Evolutionary conservation across 352 stramenopile genomes (phyloP).

Genomic region (Blastocystis sp.): DNA sequence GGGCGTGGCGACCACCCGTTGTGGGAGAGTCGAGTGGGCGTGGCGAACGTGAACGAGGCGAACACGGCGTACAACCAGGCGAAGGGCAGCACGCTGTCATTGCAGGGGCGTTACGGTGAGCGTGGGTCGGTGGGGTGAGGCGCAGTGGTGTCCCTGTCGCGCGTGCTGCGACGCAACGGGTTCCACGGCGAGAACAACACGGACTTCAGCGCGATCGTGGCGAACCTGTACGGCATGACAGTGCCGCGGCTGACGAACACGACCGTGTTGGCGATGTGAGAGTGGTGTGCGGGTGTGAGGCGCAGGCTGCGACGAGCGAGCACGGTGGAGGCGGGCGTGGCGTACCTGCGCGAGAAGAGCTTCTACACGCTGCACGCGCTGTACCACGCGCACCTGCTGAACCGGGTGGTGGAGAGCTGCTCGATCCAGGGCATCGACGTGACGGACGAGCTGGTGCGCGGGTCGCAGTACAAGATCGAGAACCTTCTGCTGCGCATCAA

Average conservation of each 20-base stretch:
- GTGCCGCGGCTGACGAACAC: constrained; percentile 18
- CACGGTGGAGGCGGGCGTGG: constrained; percentile 5
- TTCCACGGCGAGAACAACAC: constrained; percentile 50
- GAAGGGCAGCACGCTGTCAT: constrained; percentile 37
- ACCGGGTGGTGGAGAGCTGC: constrained; percentile 54
- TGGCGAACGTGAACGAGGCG: constrained; percentile 47
- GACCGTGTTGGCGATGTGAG: constrained; percentile 8
- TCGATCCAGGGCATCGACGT: constrained; percentile 58
- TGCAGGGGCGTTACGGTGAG: constrained; percentile 60
- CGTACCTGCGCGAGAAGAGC: constrained; percentile 44
- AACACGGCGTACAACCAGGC: constrained; percentile 44
- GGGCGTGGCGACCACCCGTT: neutral
- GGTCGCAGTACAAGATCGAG: constrained; percentile 63
- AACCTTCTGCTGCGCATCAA: constrained; percentile 61
- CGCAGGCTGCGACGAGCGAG: neutral
- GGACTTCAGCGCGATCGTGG: constrained; percentile 46
- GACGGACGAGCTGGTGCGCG: constrained; percentile 34
- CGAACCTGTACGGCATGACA: constrained; percentile 32
- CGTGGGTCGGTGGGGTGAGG: neutral
- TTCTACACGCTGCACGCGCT: constrained; percentile 56
- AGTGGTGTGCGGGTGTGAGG: neutral
- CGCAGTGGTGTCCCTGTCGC: constrained; percentile 57
- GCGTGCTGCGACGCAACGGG: constrained; percentile 34
- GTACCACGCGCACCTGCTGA: constrained; percentile 57
- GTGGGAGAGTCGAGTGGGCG: neutral